Evolutionary conservation across 2,329 filamentous ascomycete species (phyloP), one percentile per base, ranked within the genome.

Genomic region (Nothomitra cinnamomea): DNA sequence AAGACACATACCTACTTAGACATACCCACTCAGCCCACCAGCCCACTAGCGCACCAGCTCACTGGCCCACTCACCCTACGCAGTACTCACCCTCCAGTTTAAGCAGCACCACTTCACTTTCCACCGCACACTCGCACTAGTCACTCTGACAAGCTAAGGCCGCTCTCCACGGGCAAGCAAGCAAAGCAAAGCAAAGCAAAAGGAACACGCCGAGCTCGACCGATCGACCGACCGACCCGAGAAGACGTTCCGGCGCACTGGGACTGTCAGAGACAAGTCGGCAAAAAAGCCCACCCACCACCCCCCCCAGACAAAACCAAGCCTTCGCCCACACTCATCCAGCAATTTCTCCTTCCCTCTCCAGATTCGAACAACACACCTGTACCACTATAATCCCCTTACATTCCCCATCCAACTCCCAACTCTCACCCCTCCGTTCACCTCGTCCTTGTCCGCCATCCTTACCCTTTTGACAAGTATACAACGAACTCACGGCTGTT

Each of bases 291-390:
- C 28, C 10, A 32, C 28, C 28, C 28, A 32, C 15, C 43, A 22
- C 21, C 43, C 22, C 43, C 17, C 43, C 43, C 43, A 22, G 43
- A 48, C 43, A 48, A 48, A 48, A 48, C n/a, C 43, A 48, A 48
- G 43, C 43, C 45, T n/a, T 12, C 19, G 21, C 45, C 19, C 45
- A 25, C 43, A 49, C 45, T 35, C 13, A 49, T 32, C 45, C 45
- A 49, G 45, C 45, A 28, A 25, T 48, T 35, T 49, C 43, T 25
- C 22, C 45, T 19, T 49, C n/a, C 45, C 24, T 10, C 25, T 48
- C 43, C 21, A 48, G 45, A 49, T 35, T 28, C 45, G 45, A 49
- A 13, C 45, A 24, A 24, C 24, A 49, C 45, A 49, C 24, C 24
- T 32, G 32, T 28, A 49, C 19, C 19, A 13, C 45, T n/a, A 35